Evolutionary conservation across 768 basidiomycete species (phyloP), one percentile per base, ranked within the genome.

Genomic region (Brasilioporus rufonigricans): DNA sequence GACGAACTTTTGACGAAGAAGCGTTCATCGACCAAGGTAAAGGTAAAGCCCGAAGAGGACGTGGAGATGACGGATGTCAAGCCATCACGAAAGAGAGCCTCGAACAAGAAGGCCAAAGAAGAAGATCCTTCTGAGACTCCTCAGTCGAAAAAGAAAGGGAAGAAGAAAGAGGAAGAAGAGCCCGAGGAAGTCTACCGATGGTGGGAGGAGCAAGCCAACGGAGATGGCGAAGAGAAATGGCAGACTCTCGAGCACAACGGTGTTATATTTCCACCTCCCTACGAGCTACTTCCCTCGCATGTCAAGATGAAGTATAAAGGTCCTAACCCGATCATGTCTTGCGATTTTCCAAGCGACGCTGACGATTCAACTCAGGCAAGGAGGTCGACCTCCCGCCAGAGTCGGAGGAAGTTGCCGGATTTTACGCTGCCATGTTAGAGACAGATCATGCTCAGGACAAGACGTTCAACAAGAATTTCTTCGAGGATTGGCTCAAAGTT

Each of bases 271-370:
- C 97, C 97, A 57, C 93, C 93, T 46, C 87, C 94, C 3, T 99
- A 99, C 69, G 86, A 92, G 64, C 81, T 89, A 9, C 75, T 97
- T 50, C 93, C 97, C 2, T 71, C 77, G 9, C 65, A 84, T 65
- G 83, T 97, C 69, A 96, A 91, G 78, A 92, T 99, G 93, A 87
- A 86, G 66, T 99, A 99, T 70, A 83, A 95, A 61, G 95, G 96
- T 93, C 68, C 52, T 81, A 71, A 57, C 58, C 32, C 44, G 39
- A 38, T 59, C 35, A 38, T 52, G 43, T 62, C 49, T 55, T 52
- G 45, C 44, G 33, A 38, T 53, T 50, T 48, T 46, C 14, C 38
- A 32, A 41, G 24, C 35, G 47, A 50, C 31, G 45, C 59, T 71
- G 55, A 72, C 56, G 12, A 46, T 51, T 50, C 36, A 29, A 31